Conservation (phyloP, 2,329 filamentous ascomycete genomes). For the Bipolaris victoriae region DNA sequence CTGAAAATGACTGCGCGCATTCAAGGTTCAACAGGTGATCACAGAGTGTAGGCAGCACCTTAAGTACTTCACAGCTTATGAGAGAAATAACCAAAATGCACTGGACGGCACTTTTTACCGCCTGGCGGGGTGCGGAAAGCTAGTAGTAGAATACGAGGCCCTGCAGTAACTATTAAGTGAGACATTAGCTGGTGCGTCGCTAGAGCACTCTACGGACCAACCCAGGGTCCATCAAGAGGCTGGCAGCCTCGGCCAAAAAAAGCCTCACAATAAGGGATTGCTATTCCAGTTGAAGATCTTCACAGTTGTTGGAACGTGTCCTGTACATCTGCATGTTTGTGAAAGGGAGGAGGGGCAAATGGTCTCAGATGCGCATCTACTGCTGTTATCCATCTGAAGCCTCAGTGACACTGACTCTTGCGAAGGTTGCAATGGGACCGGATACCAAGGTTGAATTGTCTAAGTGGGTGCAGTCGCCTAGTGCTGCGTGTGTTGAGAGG, state of each 20-base stretch:
- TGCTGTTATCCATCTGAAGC: slow-evolving; percentile 5
- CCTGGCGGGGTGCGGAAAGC: background rate
- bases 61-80: background rate
- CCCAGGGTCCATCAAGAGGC: slow-evolving; percentile 11
- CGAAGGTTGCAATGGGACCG: slow-evolving; percentile 7
- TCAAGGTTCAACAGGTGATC: background rate
- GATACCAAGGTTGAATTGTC: background rate
- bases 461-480: slow-evolving; percentile 1
- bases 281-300: slow-evolving; percentile 1
- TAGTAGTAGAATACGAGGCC: background rate
- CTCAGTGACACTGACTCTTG: slow-evolving; percentile 1
- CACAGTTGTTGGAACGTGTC: background rate
- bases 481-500: slow-evolving; percentile 3
- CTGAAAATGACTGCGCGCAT: background rate
- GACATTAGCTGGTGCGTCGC: slow-evolving; percentile 7
- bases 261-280: background rate
- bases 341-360: slow-evolving; percentile 3
- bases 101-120: background rate
- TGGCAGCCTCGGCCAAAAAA: slow-evolving; percentile 8
- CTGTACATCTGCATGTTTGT: slow-evolving; percentile 3
- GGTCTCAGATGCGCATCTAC: slow-evolving; percentile 9
- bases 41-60: background rate
- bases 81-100: background rate
- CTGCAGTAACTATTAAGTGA: slow-evolving; percentile 4
- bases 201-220: background rate